A percentile compares a stretch with the other conserved stretches of the same genome.
Conservation (phyloP, 1,139 yeast species). For the Candida sanyaensis region DNA sequence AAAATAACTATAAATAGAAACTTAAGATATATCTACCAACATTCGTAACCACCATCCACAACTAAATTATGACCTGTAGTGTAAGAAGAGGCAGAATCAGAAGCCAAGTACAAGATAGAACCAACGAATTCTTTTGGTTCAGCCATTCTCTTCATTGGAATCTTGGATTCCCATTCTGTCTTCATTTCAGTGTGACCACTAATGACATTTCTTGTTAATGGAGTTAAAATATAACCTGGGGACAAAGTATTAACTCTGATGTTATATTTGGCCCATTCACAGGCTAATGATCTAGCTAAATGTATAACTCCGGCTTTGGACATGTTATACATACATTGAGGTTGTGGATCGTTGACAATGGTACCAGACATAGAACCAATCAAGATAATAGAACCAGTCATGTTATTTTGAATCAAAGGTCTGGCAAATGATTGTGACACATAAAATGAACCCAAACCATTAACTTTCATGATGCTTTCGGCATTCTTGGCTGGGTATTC, state of each 20-base stretch:
- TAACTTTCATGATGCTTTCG: slow-evolving; percentile 68
- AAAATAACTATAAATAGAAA: background rate
- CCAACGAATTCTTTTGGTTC: slow-evolving; percentile 54
- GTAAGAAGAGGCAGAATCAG: slow-evolving; percentile 45
- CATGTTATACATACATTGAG: slow-evolving; percentile 53
- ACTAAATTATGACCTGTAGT: slow-evolving; percentile 54
- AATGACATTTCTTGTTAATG: slow-evolving; percentile 49
- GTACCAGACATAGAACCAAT: slow-evolving; percentile 54
- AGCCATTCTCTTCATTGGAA: slow-evolving; percentile 54
- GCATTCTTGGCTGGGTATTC: slow-evolving; percentile 75
- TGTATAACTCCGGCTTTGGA: slow-evolving; percentile 54
- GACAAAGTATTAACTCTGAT: slow-evolving; percentile 50
- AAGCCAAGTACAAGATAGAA: slow-evolving; percentile 48
- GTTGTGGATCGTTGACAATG: slow-evolving; percentile 53
- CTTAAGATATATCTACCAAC: slow-evolving; percentile 25
- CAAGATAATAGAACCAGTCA: slow-evolving; percentile 48
- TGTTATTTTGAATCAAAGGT: slow-evolving; percentile 61
- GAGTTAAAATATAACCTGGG: slow-evolving; percentile 52
- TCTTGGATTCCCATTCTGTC: slow-evolving; percentile 49
- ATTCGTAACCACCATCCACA: slow-evolving; percentile 51
- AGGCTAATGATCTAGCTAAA: slow-evolving; percentile 49
- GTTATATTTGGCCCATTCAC: slow-evolving; percentile 55
- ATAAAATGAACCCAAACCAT: slow-evolving; percentile 74
- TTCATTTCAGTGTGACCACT: slow-evolving; percentile 48
- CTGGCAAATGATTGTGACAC: slow-evolving; percentile 63